phyloP scores from a whole-genome alignment of 2,329 filamentous ascomycete genomes.

The Aspergillus hortae region DNA sequence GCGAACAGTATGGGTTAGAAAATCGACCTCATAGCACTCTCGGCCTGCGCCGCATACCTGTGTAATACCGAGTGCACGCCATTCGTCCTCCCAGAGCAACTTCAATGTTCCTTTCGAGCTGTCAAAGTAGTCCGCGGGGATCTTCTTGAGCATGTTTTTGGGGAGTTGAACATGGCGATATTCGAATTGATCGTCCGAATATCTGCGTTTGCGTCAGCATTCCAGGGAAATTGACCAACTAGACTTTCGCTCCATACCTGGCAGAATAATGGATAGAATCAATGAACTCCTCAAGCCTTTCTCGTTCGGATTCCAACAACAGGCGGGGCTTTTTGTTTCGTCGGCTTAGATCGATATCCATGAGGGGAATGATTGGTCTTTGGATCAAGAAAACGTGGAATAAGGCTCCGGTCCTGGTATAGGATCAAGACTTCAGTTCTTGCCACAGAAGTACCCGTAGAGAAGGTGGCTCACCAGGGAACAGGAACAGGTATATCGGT shows the following conservation, averaged over 20 bases:
- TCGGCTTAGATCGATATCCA: constrained; percentile 71
- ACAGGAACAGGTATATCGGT: too few relatives aligned
- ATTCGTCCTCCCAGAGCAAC: constrained; percentile 96
- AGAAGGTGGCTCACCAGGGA: too few relatives aligned
- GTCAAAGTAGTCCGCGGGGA: constrained; percentile 93
- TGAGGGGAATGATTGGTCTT: constrained; percentile 14
- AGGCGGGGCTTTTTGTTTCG: constrained; percentile 83
- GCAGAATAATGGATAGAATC: constrained; percentile 95
- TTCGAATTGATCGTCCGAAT: constrained; percentile 88
- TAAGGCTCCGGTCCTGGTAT: too few relatives aligned
- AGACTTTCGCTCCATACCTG: constrained; percentile 55
- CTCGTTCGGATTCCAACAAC: constrained; percentile 75
- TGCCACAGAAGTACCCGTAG: too few relatives aligned
- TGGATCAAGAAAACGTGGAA: not conserved
- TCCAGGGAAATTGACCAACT: not conserved
- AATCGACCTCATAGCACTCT: not conserved
- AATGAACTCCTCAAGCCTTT: constrained; percentile 83
- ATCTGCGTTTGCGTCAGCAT: constrained; percentile 54
- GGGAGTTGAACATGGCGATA: constrained; percentile 97
- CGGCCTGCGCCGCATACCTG: constrained; percentile 59
- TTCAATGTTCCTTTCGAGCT: constrained; percentile 86
- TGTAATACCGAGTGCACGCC: constrained; percentile 94
- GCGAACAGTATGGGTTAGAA: constrained; percentile 4
- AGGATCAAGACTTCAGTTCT: too few relatives aligned
- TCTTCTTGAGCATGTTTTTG: constrained; percentile 96